These are phyloP conservation scores for Boletellus ananas DNA, from an alignment of 768 basidiomycete species.

Conservation along the genomic window DNA sequence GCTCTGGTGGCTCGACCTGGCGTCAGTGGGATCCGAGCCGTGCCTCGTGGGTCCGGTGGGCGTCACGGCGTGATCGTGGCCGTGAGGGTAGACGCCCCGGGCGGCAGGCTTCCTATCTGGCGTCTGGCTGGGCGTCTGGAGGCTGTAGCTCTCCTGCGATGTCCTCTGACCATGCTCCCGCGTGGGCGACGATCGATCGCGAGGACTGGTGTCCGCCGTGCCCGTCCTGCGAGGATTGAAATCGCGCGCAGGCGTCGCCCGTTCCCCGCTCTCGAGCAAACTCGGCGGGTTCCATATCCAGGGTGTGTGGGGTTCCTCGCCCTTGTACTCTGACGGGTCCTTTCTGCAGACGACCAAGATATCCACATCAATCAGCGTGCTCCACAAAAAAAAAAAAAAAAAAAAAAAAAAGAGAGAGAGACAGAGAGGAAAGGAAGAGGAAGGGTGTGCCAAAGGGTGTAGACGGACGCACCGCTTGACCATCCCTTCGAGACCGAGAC, in stretches of 20 bases:
- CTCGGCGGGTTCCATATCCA: slow-evolving; percentile 70
- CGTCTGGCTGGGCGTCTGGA: slow-evolving; percentile 19
- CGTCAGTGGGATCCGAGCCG: slow-evolving; percentile 21
- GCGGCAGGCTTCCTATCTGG: slow-evolving; percentile 19
- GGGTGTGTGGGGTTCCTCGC: slow-evolving; percentile 50
- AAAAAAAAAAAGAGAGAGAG: neutral
- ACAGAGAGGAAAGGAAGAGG: too few species aligned
- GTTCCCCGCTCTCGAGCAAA: slow-evolving; percentile 31
- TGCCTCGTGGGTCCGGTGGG: slow-evolving; percentile 22
- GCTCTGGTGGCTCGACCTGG: slow-evolving; percentile 9
- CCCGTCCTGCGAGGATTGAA: slow-evolving; percentile 21
- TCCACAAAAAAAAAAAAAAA: neutral
- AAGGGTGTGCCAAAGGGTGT: too few species aligned
- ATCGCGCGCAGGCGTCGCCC: slow-evolving; percentile 29
- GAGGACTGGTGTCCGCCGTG: slow-evolving; percentile 18
- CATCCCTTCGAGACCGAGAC: slow-evolving; percentile 63
- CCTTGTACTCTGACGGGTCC: slow-evolving; percentile 32
- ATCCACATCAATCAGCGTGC: too few species aligned
- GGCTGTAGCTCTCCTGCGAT: slow-evolving; percentile 10
- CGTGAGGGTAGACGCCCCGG: slow-evolving; percentile 18
- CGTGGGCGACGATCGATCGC: slow-evolving; percentile 11
- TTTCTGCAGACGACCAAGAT: slow-evolving; percentile 13
- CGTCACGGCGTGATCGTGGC: slow-evolving; percentile 14
- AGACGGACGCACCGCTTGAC: slow-evolving; percentile 47
- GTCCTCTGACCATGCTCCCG: slow-evolving; percentile 22